Percentiles rank a stretch among this genome's conserved stretches.
phyloP scores from a whole-genome alignment of 108 stramenopile species.

The Pseudonitzschia pungens region DNA sequence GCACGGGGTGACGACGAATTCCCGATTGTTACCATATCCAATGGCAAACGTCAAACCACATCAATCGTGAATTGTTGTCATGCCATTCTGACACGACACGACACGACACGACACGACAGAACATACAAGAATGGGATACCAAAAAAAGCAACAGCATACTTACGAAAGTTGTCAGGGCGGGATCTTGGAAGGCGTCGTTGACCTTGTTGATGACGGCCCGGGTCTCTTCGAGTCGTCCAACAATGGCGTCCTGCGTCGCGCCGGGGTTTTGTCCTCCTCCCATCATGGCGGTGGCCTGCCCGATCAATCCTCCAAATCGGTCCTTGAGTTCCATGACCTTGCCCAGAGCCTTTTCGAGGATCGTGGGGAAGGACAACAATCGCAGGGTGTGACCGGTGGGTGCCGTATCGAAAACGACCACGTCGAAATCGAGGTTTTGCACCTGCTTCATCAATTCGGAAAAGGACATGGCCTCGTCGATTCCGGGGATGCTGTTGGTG shows the following conservation, averaged over 20 bases:
- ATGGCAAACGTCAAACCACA: no score
- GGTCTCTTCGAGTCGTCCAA: slow-evolving; percentile 93
- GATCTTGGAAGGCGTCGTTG: slow-evolving; percentile 96
- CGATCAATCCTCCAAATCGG: slow-evolving; percentile 93
- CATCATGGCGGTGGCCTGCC: slow-evolving; percentile 92
- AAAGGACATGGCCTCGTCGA: slow-evolving; percentile 99
- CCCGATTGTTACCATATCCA: no score
- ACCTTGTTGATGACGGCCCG: slow-evolving; percentile 92
- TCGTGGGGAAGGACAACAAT: slow-evolving; percentile 93
- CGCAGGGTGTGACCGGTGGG: slow-evolving; percentile 99
- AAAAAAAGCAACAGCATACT: no score
- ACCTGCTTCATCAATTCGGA: slow-evolving; percentile 97
- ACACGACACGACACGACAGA: not conserved
- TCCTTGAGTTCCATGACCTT: slow-evolving; percentile 97
- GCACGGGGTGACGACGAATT: no score
- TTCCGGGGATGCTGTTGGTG: slow-evolving; percentile 96
- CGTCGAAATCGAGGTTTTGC: slow-evolving; percentile 93
- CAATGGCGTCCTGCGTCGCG: slow-evolving; percentile 75
- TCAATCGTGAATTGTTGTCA: not conserved
- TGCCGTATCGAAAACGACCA: slow-evolving; percentile 98
- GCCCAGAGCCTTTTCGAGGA: slow-evolving; percentile 94
- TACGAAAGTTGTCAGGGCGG: slow-evolving; percentile 96
- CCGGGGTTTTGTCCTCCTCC: slow-evolving; percentile 70
- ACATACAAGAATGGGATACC: slow-evolving; percentile 4
- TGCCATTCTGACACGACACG: not conserved